Conservation (phyloP, 2,329 filamentous ascomycete species). For the Xylaria sp. region DNA sequence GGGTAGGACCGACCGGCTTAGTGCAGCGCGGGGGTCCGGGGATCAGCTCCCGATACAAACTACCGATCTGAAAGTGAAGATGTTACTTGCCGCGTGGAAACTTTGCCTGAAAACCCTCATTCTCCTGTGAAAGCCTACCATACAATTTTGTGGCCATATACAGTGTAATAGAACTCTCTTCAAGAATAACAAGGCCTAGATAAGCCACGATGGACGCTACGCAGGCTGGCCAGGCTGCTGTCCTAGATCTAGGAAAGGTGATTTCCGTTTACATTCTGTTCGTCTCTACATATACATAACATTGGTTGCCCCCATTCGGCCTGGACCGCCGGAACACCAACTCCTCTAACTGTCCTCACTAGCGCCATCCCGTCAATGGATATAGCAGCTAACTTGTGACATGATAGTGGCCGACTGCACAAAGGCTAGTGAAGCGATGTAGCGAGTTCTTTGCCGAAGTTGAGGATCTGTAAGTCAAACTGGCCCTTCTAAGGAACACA, state of each 20-base stretch:
- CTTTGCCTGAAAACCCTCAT: neutral
- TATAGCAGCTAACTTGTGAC: neutral
- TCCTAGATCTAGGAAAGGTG: conserved; percentile 34
- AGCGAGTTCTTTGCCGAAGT: conserved; percentile 41
- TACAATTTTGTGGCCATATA: neutral
- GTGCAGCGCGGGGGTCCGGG: conserved; percentile 8
- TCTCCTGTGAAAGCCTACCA: neutral
- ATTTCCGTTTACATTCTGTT: neutral
- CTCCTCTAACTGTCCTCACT: neutral
- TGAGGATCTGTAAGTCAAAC: conserved; percentile 39
- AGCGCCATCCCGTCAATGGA: neutral
- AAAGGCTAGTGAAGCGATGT: conserved; percentile 38
- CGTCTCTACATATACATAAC: too few relatives aligned
- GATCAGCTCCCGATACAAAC: neutral
- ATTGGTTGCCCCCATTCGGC: neutral
- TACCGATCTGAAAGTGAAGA: neutral
- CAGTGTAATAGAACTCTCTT: neutral
- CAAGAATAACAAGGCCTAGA: neutral
- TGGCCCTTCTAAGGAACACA: neutral
- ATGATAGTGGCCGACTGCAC: conserved; percentile 37
- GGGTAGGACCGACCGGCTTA: too few relatives aligned
- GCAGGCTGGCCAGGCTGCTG: conserved; percentile 25
- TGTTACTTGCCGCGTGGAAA: neutral
- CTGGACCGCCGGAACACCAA: neutral
- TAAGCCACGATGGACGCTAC: conserved; percentile 22